These are phyloP conservation scores for Amesomyces nigricolor DNA, from an alignment of 2,329 filamentous ascomycete species.

Conservation along the genomic window DNA sequence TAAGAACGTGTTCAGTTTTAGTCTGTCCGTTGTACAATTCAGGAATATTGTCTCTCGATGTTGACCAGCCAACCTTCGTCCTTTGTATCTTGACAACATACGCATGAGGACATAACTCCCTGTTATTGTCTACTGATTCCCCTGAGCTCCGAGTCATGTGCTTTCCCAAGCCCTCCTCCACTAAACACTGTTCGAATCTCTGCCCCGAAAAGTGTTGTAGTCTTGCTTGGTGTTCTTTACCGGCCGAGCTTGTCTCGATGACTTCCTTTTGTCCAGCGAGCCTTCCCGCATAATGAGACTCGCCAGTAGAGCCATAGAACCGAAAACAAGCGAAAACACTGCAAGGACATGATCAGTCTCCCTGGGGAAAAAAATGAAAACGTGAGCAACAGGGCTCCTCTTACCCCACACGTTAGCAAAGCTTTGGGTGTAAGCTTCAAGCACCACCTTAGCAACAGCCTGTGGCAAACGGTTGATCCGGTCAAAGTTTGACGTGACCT, in stretches of 20 bases:
- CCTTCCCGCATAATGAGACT: conserved; percentile 16
- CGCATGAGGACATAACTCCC: no score
- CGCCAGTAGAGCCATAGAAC: conserved; percentile 5
- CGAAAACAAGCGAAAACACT: conserved; percentile 9
- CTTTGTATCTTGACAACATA: no score
- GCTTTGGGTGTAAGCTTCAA: conserved; percentile 7
- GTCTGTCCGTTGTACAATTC: no score
- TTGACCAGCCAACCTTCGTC: no score
- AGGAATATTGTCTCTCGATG: no score
- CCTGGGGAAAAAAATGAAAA: background rate
- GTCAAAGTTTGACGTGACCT: conserved; percentile 14
- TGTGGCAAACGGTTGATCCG: conserved; percentile 8
- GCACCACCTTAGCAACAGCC: conserved; percentile 5
- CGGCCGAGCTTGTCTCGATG: background rate
- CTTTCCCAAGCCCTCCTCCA: background rate
- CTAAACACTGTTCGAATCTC: background rate
- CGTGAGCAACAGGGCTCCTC: background rate
- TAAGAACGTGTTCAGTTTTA: no score
- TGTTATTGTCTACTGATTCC: no score
- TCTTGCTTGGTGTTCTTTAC: background rate
- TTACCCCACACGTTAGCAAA: conserved; percentile 15
- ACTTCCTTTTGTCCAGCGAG: background rate
- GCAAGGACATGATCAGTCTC: background rate
- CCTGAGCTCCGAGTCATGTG: no score
- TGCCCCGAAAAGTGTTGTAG: background rate